Evolutionary conservation across 176 grass and related monocot species (phyloP).

Genomic region (Aegilops umbellulata): DNA sequence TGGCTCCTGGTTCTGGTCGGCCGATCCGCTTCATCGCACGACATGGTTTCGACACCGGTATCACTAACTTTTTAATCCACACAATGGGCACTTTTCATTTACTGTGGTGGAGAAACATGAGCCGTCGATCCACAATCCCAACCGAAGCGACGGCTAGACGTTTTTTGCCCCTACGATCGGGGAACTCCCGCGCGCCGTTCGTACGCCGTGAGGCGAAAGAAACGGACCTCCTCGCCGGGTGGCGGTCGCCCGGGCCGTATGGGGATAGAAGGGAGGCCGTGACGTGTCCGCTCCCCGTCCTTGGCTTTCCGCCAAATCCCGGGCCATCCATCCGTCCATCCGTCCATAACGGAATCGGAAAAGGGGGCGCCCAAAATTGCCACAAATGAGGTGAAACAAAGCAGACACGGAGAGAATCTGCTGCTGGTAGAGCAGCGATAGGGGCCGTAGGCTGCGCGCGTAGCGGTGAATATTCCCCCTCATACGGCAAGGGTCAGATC

Average conservation of each 20-base stretch:
- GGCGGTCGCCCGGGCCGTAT: conserved; percentile 11
- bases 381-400: conserved; percentile 22
- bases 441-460: neutral
- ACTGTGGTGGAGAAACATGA: no score
- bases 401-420: conserved; percentile 20
- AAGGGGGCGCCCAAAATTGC: conserved; percentile 13
- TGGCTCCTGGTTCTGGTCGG: conserved; percentile 15
- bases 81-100: no score
- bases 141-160: neutral
- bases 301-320: conserved; percentile 24
- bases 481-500: conserved; percentile 11
- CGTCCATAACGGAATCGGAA: conserved; percentile 30
- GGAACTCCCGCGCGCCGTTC: neutral
- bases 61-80: neutral
- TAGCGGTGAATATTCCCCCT: conserved; percentile 51
- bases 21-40: neutral
- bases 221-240: neutral
- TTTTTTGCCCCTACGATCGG: neutral
- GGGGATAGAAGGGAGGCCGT: neutral
- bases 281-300: conserved; percentile 42
- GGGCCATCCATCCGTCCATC: neutral
- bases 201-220: neutral
- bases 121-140: no score
- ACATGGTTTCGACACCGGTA: neutral
- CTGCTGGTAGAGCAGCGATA: neutral